Base-by-base conservation (phyloP, 768 basidiomycete species). In the Gloeostereum incarnatum region DNA sequence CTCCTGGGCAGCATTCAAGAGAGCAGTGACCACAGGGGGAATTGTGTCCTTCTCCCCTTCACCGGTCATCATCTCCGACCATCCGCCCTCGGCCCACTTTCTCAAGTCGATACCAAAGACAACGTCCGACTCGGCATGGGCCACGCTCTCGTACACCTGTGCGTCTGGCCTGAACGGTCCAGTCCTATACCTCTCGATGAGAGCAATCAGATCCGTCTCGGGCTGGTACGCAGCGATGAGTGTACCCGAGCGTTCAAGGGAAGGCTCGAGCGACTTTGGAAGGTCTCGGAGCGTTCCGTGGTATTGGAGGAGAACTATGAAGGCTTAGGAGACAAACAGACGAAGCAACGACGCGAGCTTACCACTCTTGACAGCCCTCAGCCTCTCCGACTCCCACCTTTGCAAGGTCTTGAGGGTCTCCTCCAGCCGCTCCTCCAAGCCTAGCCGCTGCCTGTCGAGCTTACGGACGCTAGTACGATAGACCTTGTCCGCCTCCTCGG, bases 121-220 rank as follows among this genome's bases (percentile, higher is more conserved):
- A 20, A 88, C 84, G 51, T 93, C 91, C 0, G 76, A 73, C 48
- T 85, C 84, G 32, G 85, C 81, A 46, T 88, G 88, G 6, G 82
- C 66, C 22, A 91, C 72, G 3, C 81, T 82, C 53, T 94, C 89
- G 58, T 90, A 97, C 7, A 92, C 65, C 38, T 89, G 88, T 0
- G 93, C 75, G 25, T 65, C 66, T 0, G 93, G 93, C 27, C 84
- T 70, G 78, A 96, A 98, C 0, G 92, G 85, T 1, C 93, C 93
- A 1, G 91, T 94, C 39, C 93, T 77, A 55, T 91, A 89, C 8
- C 87, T 81, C 56, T 96, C 92, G 44, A 96, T 91, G 35, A 94
- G 72, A 7, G 86, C 89, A 9, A 65, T 78, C 38, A 93, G 59
- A 61, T 92, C 92, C 1, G 78, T 78, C 45, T 96, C 91, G 2